Conservation (phyloP, 2,329 filamentous ascomycete genomes). For the Pseudopithomyces maydicus region DNA sequence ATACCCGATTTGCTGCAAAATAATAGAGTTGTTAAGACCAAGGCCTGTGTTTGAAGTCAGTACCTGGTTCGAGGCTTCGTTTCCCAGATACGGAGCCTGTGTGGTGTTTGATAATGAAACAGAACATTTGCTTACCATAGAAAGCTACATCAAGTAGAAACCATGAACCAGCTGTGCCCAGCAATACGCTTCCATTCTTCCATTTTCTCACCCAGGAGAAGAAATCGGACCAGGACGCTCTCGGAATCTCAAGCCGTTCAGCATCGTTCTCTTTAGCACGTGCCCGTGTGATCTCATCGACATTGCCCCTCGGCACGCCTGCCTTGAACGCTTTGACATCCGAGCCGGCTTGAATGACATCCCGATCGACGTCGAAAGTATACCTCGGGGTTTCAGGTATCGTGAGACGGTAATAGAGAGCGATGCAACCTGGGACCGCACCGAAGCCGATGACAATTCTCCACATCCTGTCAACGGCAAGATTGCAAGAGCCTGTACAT, state of each 20-base stretch:
- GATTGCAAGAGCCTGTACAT: constrained; percentile 68
- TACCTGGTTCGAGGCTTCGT: neutral
- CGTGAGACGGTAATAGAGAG: constrained; percentile 83
- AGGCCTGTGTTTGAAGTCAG: constrained; percentile 43
- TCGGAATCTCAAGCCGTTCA: constrained; percentile 63
- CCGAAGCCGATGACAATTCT: constrained; percentile 79
- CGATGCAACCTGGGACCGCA: constrained; percentile 77
- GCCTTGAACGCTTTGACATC: constrained; percentile 74
- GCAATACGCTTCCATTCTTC: constrained; percentile 72
- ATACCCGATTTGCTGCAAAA: constrained; percentile 74
- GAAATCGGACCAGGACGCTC: constrained; percentile 75
- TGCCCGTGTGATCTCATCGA: constrained; percentile 69
- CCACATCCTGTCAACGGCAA: constrained; percentile 88
- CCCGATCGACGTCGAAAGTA: constrained; percentile 79
- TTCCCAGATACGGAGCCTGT: neutral
- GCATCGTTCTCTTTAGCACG: constrained; percentile 59
- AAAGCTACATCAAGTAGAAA: constrained; percentile 71
- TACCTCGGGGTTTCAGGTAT: constrained; percentile 88
- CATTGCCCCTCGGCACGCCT: constrained; percentile 63
- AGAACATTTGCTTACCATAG: constrained; percentile 28
- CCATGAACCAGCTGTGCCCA: constrained; percentile 80
- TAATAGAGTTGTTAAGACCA: constrained; percentile 76
- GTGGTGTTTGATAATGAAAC: neutral
- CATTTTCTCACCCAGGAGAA: constrained; percentile 67
- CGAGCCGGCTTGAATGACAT: constrained; percentile 72